These are phyloP conservation scores for Nigrospora sphaerica DNA, from an alignment of 2,329 filamentous ascomycete species.

Conservation along the genomic window DNA sequence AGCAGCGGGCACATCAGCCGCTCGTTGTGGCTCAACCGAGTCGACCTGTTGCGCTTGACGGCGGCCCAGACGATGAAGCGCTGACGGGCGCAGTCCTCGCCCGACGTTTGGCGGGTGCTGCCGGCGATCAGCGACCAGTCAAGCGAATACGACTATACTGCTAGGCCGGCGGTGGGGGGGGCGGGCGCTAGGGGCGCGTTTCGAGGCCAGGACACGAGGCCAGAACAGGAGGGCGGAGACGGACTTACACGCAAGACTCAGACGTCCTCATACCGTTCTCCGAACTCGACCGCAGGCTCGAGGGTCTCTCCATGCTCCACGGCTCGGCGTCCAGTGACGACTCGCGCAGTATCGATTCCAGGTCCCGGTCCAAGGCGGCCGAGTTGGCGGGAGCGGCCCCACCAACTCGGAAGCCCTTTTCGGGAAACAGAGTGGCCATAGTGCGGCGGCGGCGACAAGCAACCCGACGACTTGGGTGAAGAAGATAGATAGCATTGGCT, in stretches of 20 bases:
- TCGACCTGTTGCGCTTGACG: conserved; percentile 43
- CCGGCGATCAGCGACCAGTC: not conserved
- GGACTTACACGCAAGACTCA: conserved; percentile 23
- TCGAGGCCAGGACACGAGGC: too few species aligned
- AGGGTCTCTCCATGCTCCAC: conserved; percentile 12
- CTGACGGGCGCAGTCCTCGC: conserved; percentile 44
- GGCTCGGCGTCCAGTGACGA: conserved; percentile 4
- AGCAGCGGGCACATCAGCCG: conserved; percentile 45
- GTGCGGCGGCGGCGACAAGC: not conserved
- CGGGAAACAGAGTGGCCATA: not conserved
- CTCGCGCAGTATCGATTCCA: conserved; percentile 13
- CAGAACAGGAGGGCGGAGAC: not conserved
- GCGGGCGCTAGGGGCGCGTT: not conserved
- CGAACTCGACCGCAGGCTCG: conserved; percentile 16
- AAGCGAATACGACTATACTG: conserved; percentile 7
- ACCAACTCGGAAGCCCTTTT: conserved; percentile 5
- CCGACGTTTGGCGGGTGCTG: conserved; percentile 36
- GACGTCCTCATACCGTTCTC: conserved; percentile 12
- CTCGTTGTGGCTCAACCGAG: conserved; percentile 38
- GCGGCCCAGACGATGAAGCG: conserved; percentile 51
- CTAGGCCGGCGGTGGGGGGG: not conserved
- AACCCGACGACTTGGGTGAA: not conserved
- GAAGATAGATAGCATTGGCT: not conserved
- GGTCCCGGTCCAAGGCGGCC: conserved; percentile 12
- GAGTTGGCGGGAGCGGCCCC: conserved; percentile 2